Conservation (phyloP, 371 early-diverging fungal species). For the Lichtheimia ramosa region DNA sequence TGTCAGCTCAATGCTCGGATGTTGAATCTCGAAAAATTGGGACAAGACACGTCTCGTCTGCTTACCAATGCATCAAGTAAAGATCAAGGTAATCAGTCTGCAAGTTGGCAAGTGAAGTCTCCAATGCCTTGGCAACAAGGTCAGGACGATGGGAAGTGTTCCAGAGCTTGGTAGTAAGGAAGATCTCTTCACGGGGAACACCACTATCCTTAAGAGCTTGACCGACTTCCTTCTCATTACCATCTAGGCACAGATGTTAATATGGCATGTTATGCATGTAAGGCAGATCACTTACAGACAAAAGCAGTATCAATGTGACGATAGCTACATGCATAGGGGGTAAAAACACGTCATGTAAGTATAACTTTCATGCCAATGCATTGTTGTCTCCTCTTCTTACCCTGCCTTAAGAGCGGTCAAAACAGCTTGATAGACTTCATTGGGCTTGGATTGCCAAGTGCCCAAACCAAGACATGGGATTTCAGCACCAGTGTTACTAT, state of each 20-base stretch:
- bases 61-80: slow-evolving; percentile 59
- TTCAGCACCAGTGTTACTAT: slow-evolving; percentile 32
- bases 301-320: slow-evolving; percentile 60
- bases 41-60: neutral
- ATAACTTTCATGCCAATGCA: neutral
- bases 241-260: slow-evolving; percentile 27
- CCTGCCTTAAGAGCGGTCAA: slow-evolving; percentile 36
- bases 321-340: slow-evolving; percentile 23
- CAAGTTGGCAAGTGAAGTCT: slow-evolving; percentile 53
- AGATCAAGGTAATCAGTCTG: slow-evolving; percentile 72
- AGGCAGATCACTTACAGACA: slow-evolving; percentile 22
- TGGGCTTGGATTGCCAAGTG: slow-evolving; percentile 51
- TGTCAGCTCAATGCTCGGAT: too few relatives aligned
- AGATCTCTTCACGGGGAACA: slow-evolving; percentile 71
- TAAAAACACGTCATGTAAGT: neutral
- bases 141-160: slow-evolving; percentile 56
- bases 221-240: slow-evolving; percentile 79
- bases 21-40: too few relatives aligned
- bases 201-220: slow-evolving; percentile 59
- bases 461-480: slow-evolving; percentile 36
- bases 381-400: slow-evolving; percentile 1
- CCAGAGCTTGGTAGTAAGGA: slow-evolving; percentile 77
- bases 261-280: neutral
- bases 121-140: slow-evolving; percentile 45
- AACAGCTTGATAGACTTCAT: slow-evolving; percentile 37